Conservation (phyloP, 257 asterid genomes). For the Catharanthus roseus region DNA sequence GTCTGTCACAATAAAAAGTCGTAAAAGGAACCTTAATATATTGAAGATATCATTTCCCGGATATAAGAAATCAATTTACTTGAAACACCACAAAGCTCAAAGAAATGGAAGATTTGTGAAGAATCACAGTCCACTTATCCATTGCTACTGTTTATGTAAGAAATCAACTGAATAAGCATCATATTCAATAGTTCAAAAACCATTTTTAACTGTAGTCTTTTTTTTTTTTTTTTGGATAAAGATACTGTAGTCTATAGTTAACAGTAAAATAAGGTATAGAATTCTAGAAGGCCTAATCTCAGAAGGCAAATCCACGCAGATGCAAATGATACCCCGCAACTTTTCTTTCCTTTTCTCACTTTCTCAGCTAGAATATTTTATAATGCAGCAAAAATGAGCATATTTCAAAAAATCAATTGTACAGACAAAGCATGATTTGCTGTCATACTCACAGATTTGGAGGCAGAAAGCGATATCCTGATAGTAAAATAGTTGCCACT, state of each 20-base stretch:
- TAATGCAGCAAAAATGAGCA: background rate
- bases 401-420: background rate
- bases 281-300: background rate
- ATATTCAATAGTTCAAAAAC: background rate
- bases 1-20: slow-evolving; percentile 37
- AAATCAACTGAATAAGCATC: background rate
- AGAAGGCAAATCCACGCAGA: background rate
- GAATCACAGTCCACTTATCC: background rate
- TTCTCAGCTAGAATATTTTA: background rate
- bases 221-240: too few relatives aligned
- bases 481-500: slow-evolving; percentile 45
- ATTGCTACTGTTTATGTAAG: background rate
- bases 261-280: background rate
- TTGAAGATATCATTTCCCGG: background rate
- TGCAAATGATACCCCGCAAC: background rate
- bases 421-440: background rate
- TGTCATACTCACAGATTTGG: slow-evolving; percentile 54
- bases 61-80: background rate
- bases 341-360: background rate
- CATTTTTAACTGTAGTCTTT: too few relatives aligned
- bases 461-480: slow-evolving; percentile 54
- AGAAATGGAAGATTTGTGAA: background rate
- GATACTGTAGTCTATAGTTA: background rate
- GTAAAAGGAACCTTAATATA: background rate
- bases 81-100: background rate